Percentiles rank a stretch among this genome's conserved stretches.
These are phyloP conservation scores for Colletotrichum destructivum DNA, from an alignment of 2,329 filamentous ascomycete genomes.

Conservation along the genomic window DNA sequence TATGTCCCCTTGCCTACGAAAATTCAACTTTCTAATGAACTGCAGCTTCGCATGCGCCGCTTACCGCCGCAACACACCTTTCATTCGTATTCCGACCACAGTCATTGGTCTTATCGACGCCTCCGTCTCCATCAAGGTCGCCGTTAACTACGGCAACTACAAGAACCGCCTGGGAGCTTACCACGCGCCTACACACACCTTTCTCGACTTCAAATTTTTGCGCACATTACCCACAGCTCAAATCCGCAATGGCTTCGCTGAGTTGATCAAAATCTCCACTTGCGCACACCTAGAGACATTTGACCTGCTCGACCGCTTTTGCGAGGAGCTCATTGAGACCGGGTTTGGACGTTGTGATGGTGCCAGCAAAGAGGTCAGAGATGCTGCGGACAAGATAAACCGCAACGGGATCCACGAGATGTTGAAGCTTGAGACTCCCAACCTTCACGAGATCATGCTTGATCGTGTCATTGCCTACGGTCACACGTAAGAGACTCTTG, in stretches of 20 bases:
- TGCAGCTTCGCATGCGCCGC: slow-evolving; percentile 77
- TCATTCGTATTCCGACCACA: slow-evolving; percentile 81
- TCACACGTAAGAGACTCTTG: slow-evolving; percentile 68
- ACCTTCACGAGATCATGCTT: slow-evolving; percentile 80
- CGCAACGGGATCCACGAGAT: slow-evolving; percentile 80
- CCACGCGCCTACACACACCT: slow-evolving; percentile 80
- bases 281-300: slow-evolving; percentile 78
- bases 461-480: slow-evolving; percentile 82
- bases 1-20: slow-evolving; percentile 54
- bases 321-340: slow-evolving; percentile 76
- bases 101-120: slow-evolving; percentile 84
- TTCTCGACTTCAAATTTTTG: slow-evolving; percentile 82
- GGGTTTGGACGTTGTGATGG: slow-evolving; percentile 75
- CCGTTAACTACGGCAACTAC: slow-evolving; percentile 82
- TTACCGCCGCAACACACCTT: slow-evolving; percentile 81
- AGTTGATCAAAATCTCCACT: slow-evolving; percentile 83
- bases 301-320: slow-evolving; percentile 77
- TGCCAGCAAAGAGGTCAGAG: slow-evolving; percentile 67
- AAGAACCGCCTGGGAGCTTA: slow-evolving; percentile 83
- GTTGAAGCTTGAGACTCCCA: slow-evolving; percentile 81
- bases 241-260: slow-evolving; percentile 81
- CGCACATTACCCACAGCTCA: slow-evolving; percentile 77
- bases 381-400: slow-evolving; percentile 78
- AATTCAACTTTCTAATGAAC: slow-evolving; percentile 24
- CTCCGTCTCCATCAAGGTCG: slow-evolving; percentile 84